Evolutionary conservation across 2,329 filamentous ascomycete species (phyloP).

Genomic region (Alternaria sp.): DNA sequence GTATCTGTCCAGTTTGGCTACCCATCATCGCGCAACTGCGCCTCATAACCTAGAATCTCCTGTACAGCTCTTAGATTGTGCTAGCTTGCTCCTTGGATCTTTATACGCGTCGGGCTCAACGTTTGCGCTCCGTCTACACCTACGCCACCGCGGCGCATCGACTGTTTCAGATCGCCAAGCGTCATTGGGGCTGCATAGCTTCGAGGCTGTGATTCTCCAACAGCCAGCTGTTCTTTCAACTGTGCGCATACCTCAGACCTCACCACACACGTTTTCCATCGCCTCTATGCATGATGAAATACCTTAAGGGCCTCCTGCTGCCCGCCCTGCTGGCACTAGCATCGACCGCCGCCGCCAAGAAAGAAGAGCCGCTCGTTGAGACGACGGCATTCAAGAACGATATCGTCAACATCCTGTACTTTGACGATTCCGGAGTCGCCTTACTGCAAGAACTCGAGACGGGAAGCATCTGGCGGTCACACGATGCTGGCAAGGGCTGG

Average conservation of each 20-base stretch:
- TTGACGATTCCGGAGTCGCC: slow-evolving; percentile 85
- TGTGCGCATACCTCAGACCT: slow-evolving; percentile 24
- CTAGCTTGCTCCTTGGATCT: background rate
- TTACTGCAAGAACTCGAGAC: slow-evolving; percentile 74
- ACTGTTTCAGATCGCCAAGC: slow-evolving; percentile 47
- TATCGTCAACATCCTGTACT: slow-evolving; percentile 82
- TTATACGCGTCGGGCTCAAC: background rate
- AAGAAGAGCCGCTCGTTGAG: slow-evolving; percentile 72
- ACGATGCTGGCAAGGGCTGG: slow-evolving; percentile 84
- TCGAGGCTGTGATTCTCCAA: slow-evolving; percentile 43
- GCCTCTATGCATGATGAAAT: slow-evolving; percentile 52
- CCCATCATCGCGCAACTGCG: slow-evolving; percentile 10
- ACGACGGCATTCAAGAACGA: slow-evolving; percentile 71
- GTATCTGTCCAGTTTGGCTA: slow-evolving; percentile 15
- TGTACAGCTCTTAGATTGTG: background rate
- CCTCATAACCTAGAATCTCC: background rate
- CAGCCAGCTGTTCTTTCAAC: slow-evolving; percentile 48
- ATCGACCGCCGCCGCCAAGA: slow-evolving; percentile 50
- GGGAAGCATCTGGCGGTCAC: slow-evolving; percentile 77
- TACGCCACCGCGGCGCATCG: slow-evolving; percentile 33
- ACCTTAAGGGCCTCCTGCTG: slow-evolving; percentile 55
- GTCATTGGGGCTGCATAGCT: slow-evolving; percentile 32
- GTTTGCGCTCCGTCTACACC: background rate
- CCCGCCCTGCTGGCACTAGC: slow-evolving; percentile 61
- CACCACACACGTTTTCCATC: slow-evolving; percentile 24